Percentiles rank a stretch among this genome's conserved stretches.
phyloP scores from a whole-genome alignment of 2,329 filamentous ascomycete species.

The Cercospora sp. region DNA sequence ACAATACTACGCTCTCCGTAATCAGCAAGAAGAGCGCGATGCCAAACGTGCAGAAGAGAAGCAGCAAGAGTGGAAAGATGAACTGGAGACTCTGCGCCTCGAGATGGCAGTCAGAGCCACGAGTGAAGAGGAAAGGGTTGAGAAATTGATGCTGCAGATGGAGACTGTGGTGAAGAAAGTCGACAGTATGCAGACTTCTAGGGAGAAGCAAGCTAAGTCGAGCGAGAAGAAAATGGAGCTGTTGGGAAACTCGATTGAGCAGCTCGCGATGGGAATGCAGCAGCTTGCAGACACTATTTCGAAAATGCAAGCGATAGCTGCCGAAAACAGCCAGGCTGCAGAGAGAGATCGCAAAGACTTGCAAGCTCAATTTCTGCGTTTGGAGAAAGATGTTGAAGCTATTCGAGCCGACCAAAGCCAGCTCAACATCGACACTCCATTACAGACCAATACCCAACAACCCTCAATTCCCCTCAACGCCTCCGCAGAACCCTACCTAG shows the following conservation, averaged over 20 bases:
- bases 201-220: neutral
- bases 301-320: neutral
- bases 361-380: neutral
- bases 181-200: neutral
- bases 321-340: neutral
- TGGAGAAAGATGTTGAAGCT: neutral
- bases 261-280: neutral
- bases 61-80: neutral
- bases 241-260: neutral
- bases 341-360: neutral
- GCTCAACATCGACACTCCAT: neutral
- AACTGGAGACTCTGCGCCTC: neutral
- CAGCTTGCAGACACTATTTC: neutral
- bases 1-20: slow-evolving; percentile 9
- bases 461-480: neutral
- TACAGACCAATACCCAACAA: neutral
- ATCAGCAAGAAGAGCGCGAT: slow-evolving; percentile 10
- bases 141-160: neutral
- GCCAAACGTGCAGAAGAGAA: neutral
- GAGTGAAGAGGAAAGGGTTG: neutral
- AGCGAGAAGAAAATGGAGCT: neutral
- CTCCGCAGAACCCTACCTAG: neutral
- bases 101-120: neutral
- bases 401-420: neutral
- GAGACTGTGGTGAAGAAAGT: neutral